These are phyloP conservation scores for Bromus sterilis DNA, from an alignment of 176 grass and related monocot species.

Conservation along the genomic window DNA sequence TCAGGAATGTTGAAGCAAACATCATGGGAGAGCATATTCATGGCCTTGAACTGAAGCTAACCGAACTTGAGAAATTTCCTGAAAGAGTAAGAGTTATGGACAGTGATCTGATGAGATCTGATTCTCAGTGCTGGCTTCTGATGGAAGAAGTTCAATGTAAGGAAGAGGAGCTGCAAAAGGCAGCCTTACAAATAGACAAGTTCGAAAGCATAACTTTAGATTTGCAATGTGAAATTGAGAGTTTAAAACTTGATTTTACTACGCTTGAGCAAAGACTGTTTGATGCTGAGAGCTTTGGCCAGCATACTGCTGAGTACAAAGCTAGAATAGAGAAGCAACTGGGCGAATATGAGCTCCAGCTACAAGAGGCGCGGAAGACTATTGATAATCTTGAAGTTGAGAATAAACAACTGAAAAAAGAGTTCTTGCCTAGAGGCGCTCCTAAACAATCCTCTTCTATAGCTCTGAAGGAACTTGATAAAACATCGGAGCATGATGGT, in stretches of 20 bases:
- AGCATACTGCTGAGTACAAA: conserved; percentile 38
- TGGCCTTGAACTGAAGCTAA: conserved; percentile 80
- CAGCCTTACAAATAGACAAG: conserved; percentile 60
- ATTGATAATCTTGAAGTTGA: conserved; percentile 45
- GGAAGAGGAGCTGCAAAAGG: conserved; percentile 65
- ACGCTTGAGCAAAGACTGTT: conserved; percentile 67
- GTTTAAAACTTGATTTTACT: conserved; percentile 94
- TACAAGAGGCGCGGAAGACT: conserved; percentile 37
- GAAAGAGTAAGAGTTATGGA: conserved; percentile 55
- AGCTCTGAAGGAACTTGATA: conserved; percentile 42
- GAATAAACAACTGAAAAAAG: conserved; percentile 58
- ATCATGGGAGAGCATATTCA: conserved; percentile 86
- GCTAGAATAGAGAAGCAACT: conserved; percentile 18
- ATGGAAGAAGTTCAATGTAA: conserved; percentile 65
- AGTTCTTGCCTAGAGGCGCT: conserved; percentile 29
- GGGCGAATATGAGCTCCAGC: conserved; percentile 27
- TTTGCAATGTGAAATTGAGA: conserved; percentile 94
- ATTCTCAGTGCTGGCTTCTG: conserved; percentile 70
- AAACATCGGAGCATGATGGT: conserved; percentile 20
- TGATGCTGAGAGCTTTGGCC: conserved; percentile 36
- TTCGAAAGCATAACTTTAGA: conserved; percentile 68
- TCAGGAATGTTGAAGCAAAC: conserved; percentile 73
- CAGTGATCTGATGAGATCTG: conserved; percentile 40
- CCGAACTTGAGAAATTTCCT: conserved; percentile 67
- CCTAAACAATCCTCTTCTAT: conserved; percentile 25